Conservation (phyloP, 352 stramenopile species). For the Globisporangium takayamanum region DNA sequence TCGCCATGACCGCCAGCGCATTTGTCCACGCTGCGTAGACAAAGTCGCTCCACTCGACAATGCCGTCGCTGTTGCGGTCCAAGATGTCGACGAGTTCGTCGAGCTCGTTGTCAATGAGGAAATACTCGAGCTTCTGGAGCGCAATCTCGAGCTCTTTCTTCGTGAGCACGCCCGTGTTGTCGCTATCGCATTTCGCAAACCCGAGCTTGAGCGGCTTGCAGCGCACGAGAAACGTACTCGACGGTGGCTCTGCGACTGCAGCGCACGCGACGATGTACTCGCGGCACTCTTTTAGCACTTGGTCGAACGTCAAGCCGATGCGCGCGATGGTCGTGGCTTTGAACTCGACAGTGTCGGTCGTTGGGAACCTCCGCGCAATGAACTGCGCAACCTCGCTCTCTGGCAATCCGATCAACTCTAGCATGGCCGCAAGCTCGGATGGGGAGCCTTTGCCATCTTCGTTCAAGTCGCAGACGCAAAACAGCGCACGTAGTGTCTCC, state of each 20-base stretch:
- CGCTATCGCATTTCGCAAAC: constrained; percentile 33
- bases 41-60: constrained; percentile 45
- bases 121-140: constrained; percentile 43
- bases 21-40: constrained; percentile 29
- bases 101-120: constrained; percentile 25
- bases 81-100: constrained; percentile 24
- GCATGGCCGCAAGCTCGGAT: constrained; percentile 21
- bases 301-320: constrained; percentile 19
- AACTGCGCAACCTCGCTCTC: constrained; percentile 5
- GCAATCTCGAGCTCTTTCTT: constrained; percentile 41
- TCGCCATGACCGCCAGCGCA: constrained; percentile 10
- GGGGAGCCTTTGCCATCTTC: constrained; percentile 26
- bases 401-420: constrained; percentile 24
- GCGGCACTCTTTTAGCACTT: constrained; percentile 17
- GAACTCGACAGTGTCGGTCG: not conserved
- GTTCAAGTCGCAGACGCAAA: constrained; percentile 27
- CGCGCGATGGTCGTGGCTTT: not conserved
- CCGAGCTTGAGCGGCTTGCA: constrained; percentile 43
- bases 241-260: constrained; percentile 14
- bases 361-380: constrained; percentile 1
- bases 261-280: constrained; percentile 16
- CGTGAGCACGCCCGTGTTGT: constrained; percentile 26
- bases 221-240: constrained; percentile 24
- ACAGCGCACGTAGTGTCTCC: constrained; percentile 20
- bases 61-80: constrained; percentile 27